Evolutionary conservation across 331 rosid species (phyloP), one percentile per base, ranked within the genome.

Genomic region (Phaseolus coccineus): DNA sequence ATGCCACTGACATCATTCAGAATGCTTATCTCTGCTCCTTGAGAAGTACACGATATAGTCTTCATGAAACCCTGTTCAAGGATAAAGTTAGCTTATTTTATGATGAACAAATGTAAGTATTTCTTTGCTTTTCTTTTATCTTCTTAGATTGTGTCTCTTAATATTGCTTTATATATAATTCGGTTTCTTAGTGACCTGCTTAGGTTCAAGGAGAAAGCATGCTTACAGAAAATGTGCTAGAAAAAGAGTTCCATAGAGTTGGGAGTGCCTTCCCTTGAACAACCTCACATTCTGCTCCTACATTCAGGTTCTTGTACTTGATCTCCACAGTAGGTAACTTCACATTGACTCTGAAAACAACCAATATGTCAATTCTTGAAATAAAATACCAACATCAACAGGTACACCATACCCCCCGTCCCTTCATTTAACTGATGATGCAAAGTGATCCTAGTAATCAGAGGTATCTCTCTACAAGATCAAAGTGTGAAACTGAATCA

Each of bases 321-420:
- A 94, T 97, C 80, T 92, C 95, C 53, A 92, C 92, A 0, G 87
- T 88, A n/a, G 98, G 91, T 79, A 88, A 77, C 68, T 88, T 81
- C 80, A 92, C 90, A 57, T 88, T 87, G 79, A 92, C 95, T 62
- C 98, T 94, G 80, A 51, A 70, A 65, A 67, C 27, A 69, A 69
- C 61, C 66, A 66, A 66, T 67, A 58, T 67, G 67, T 83, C 81
- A 86, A 76, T 76, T 75, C 37, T 35, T 82, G 52, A 73, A 80
- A 63, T 61, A 30, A 74, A 42, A 35, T 35, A 63, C 81, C 52
- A 2, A 69, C 11, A 53, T 66, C 14, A 73, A 62, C 76, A 63
- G 15, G 11, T 28, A 37, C 48, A 42, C 64, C 71, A 37, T 28
- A 39, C 10, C n/a, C 56, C 65, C 58, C 37, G 2, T 8, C 46